phyloP scores from a whole-genome alignment of 768 basidiomycete genomes.

The Mycena albidolilacea region DNA sequence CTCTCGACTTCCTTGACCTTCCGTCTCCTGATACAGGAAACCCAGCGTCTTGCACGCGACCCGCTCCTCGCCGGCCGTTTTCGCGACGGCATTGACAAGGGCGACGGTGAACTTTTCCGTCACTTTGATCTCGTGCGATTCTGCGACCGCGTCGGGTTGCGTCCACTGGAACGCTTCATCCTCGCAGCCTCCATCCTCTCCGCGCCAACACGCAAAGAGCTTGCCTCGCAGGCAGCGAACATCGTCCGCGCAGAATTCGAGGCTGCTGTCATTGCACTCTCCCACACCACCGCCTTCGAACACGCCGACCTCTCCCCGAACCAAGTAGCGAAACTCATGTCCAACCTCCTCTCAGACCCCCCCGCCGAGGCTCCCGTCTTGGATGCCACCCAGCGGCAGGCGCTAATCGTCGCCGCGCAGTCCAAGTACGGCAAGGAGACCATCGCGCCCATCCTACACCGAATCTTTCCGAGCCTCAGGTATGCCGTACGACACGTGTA shows the following conservation, averaged over 20 bases:
- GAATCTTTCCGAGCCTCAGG: constrained; percentile 83
- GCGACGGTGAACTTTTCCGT: constrained; percentile 87
- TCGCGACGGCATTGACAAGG: constrained; percentile 90
- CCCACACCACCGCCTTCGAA: constrained; percentile 87
- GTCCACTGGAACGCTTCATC: constrained; percentile 84
- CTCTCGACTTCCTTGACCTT: constrained; percentile 86
- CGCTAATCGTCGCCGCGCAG: constrained; percentile 81
- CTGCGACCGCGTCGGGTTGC: constrained; percentile 84
- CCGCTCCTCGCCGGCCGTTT: constrained; percentile 93
- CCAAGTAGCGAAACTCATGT: constrained; percentile 85
- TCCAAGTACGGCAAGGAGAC: constrained; percentile 87
- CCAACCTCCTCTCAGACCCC: constrained; percentile 82
- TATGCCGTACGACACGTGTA: constrained; percentile 49
- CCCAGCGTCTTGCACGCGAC: constrained; percentile 90
- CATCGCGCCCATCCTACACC: constrained; percentile 79
- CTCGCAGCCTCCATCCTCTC: constrained; percentile 83
- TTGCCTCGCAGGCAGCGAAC: constrained; percentile 73
- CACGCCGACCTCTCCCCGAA: constrained; percentile 81
- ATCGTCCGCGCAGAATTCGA: constrained; percentile 87
- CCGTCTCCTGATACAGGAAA: constrained; percentile 89
- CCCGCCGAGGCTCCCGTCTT: constrained; percentile 79
- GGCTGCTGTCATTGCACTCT: constrained; percentile 80
- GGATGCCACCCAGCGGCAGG: constrained; percentile 81
- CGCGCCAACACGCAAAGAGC: constrained; percentile 68
- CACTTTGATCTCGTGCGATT: constrained; percentile 89